Evolutionary conservation across 1,139 yeast genomes (phyloP).

Genomic region (Citeromyces hawaiiensis): DNA sequence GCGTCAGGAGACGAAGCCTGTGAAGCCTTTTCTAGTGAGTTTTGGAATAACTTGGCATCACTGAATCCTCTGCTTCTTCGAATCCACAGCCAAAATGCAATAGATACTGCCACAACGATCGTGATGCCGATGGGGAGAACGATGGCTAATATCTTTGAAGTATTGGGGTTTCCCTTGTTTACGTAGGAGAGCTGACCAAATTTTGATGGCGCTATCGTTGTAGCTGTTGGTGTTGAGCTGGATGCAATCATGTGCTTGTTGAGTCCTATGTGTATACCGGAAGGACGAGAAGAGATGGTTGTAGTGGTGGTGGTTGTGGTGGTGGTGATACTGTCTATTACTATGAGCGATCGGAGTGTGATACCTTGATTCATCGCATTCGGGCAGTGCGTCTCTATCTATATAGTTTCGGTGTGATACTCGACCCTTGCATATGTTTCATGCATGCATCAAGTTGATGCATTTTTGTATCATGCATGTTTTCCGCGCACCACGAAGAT

Average conservation of each 20-base stretch:
- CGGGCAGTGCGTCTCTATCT: not conserved
- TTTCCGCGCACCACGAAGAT: not conserved
- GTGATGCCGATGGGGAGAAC: not conserved
- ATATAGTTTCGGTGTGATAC: not conserved
- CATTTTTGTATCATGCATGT: not conserved
- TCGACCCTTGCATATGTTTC: not conserved
- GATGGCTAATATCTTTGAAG: not conserved
- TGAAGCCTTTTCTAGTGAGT: not conserved
- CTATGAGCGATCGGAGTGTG: not conserved
- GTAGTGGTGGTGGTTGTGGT: conserved; percentile 3
- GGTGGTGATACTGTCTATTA: conserved; percentile 6
- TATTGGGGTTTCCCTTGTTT: not conserved
- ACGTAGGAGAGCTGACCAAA: not conserved
- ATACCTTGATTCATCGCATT: not conserved
- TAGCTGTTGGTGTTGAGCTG: conserved; percentile 7
- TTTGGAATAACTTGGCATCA: not conserved
- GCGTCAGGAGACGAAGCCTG: not conserved
- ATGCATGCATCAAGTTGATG: not conserved
- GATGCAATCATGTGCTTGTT: not conserved
- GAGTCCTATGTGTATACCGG: not conserved
- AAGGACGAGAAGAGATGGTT: not conserved
- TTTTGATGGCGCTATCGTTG: not conserved
- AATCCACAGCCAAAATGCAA: conserved; percentile 1
- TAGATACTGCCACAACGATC: not conserved
- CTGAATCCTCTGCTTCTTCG: not conserved